These are phyloP conservation scores for Chloridella minuta DNA, from an alignment of 352 stramenopile species.

Conservation along the genomic window DNA sequence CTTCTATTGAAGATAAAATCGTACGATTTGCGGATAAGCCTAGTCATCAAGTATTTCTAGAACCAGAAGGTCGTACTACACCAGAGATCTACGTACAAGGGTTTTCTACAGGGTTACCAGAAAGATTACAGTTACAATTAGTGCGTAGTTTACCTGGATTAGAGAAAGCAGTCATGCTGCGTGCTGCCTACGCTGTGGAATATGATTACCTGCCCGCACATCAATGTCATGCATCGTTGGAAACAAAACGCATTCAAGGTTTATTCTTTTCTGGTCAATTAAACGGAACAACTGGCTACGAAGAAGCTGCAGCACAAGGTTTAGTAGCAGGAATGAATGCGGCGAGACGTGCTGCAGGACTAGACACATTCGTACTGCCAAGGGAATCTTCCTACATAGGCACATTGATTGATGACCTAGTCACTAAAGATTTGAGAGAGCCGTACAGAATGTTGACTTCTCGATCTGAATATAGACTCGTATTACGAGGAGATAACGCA, in stretches of 20 bases:
- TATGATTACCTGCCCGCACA: conserved; percentile 76
- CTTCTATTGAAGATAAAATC: conserved; percentile 82
- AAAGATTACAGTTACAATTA: conserved; percentile 23
- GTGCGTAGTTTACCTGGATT: conserved; percentile 69
- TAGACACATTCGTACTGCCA: not conserved
- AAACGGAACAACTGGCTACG: conserved; percentile 93
- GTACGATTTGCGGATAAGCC: conserved; percentile 34
- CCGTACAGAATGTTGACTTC: conserved; percentile 97
- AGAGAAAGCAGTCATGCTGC: conserved; percentile 53
- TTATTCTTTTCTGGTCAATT: conserved; percentile 90
- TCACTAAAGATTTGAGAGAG: conserved; percentile 67
- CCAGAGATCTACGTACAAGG: conserved; percentile 89
- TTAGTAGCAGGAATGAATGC: conserved; percentile 81
- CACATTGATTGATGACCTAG: conserved; percentile 73
- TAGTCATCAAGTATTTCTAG: conserved; percentile 61
- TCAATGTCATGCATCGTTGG: not conserved
- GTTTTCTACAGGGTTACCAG: conserved; percentile 27
- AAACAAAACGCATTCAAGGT: not conserved
- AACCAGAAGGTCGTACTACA: conserved; percentile 77
- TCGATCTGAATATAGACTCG: conserved; percentile 50
- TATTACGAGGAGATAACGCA: conserved; percentile 26
- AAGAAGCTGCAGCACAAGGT: conserved; percentile 84
- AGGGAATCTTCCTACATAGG: not conserved
- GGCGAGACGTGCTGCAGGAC: conserved; percentile 24
- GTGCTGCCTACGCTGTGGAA: conserved; percentile 87